Base-by-base conservation (phyloP, 148 eudicot species). In the Nyssa sinensis region DNA sequence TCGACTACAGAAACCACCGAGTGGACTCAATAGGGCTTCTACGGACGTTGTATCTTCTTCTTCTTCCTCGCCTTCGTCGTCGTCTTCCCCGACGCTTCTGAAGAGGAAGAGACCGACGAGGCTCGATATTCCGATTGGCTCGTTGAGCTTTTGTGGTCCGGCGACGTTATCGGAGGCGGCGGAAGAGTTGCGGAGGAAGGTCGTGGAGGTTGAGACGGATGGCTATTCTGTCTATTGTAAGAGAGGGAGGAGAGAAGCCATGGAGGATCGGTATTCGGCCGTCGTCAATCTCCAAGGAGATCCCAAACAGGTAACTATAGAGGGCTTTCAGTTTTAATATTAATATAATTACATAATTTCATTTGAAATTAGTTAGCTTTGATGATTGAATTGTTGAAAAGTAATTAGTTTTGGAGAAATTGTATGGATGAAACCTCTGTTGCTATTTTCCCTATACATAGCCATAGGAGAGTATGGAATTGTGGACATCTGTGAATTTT, bases 191-290 rank as follows among this genome's bases (percentile, higher is more conserved):
- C 53, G 51, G 76, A 77, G 69, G 74, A 74, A 72, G 41, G 37
- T 53, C 74, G 82, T 81, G 70, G 97, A 82, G 79, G 91, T 78
- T 24, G 96, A 87, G 61, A 78, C 75, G 37, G 98, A 89, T 80
- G 98, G 91, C 78, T 77, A 79, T 78, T 86, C 97, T 23, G 96
- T 92, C 72, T 90, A 81, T 75, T 90, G 96, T 75, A 95, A 88
- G 82, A 88, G 81, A 58, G 97, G 98, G 47, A 89, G 88, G 80
- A 92, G 93, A 69, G 85, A 87, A 62, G 80, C 69, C n/a, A 84
- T 95, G 92, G 97, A 95, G 80, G 98, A 95, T 79, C 90, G 96
- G 0, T 92, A 78, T 79, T 90, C 92, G 7, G 94, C 87, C 49
- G 74, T 60, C 1, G 71, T 90, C 32, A 75, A 88, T 32, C 24